Evolutionary conservation across 345 rosid species (phyloP), one percentile per base, ranked within the genome.

Genomic region (Dipteronia sinensis): DNA sequence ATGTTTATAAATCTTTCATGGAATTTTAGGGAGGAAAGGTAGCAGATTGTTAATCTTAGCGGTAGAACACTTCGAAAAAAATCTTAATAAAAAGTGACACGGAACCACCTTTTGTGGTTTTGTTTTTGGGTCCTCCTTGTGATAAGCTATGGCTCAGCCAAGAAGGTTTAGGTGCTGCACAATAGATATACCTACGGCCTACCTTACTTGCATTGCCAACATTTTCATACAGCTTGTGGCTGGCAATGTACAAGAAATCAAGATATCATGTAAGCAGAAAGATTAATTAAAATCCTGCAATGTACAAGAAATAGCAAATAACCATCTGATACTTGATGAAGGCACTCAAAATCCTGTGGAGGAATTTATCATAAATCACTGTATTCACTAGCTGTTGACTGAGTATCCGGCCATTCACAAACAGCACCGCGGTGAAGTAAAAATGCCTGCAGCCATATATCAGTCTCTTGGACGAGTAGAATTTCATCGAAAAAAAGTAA

Each of bases 351-450:
- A 96, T 85, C 85, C 87, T 86, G 86, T 87, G 92, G 19, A 87
- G 84, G 83, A 90, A 87, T 85, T 88, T 92, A 79, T 92, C 98
- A 2, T 88, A 73, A 69, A 97, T 92, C 44, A 94, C 89, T 16
- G 99, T 90, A 82, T 94, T 96, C 80, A 89, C 97, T 17, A 96
- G 93, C 73, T 93, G 92, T 81, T 87, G 98, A 83, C 91, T 96
- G 82, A 94, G 97, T 76, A 94, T 90, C 78, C 95, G 92, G 25
- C 99, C 99, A 79, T 94, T 92, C 6, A 94, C 97, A 79, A 94
- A 96, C 72, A 94, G 85, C 99, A 96, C 94, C n/a, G 93, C 97
- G 42, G 98, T 91, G 88, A 96, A 94, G 92, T 94, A 94, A 86
- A 96, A 96, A 78, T 94, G 92, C 99, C 99, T 92, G 88, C 34